Evolutionary conservation across 2,329 filamentous ascomycete genomes (phyloP), one percentile per base, ranked within the genome.

Genomic region (Fonsecaea multimorphosa): DNA sequence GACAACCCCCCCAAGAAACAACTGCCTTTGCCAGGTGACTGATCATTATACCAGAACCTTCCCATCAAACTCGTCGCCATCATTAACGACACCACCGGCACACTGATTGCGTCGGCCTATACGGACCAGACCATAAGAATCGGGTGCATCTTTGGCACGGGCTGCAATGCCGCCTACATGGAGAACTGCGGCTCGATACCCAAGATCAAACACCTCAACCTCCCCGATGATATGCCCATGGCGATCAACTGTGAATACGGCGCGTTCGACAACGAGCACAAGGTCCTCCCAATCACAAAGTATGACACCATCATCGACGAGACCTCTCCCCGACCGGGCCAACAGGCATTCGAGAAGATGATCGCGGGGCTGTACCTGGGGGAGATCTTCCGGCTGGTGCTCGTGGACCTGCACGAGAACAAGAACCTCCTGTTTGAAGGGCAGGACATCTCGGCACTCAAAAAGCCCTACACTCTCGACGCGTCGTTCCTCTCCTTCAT

Each of bases 191-290:
- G 92, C 70, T 91, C 90, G 12, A 92, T 99, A 70, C 94, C 93
- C 70, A 99, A 99, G 84, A 87, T 99, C 61, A 92, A 91, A 11
- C 88, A 97, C 81, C 86, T 96, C 84, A 95, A 96, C 74, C 86
- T 98, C 40, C 91, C 93, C 57, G 83, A 92, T 0, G 89, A 95
- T 68, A 88, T 88, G 67, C 92, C 90, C 54, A 96, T 97, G 85
- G 93, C 92, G 59, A 97, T 98, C 82, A 97, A 97, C 84, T 97
- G 93, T 82, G 94, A 98, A 79, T 97, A 93, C 86, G 94, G 94
- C 71, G 93, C 94, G 36, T 97, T 98, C 75, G 94, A 97, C 79
- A 97, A 97, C 78, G 91, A 96, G 79, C 90, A 94, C 81, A 85
- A 90, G 74, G 90, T 97, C 61, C 88, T 97, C 12, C 93, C 93